These are phyloP conservation scores for Ogataea methanolica DNA, from an alignment of 805 yeast species.

Conservation along the genomic window DNA sequence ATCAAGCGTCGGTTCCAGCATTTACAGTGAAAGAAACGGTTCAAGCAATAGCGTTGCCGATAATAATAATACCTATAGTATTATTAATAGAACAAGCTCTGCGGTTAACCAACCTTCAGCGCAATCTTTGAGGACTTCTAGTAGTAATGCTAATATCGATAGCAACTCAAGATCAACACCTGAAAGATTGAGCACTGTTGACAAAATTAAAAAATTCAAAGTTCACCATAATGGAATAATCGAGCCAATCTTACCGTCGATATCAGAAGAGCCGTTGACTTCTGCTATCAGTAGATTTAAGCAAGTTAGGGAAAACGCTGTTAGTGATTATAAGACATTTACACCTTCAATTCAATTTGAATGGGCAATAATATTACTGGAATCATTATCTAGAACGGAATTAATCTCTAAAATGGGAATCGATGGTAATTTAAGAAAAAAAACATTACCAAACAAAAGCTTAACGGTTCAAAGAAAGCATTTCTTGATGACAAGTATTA, in stretches of 20 bases:
- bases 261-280: constrained; percentile 25
- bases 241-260: constrained; percentile 27
- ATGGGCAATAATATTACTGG: constrained; percentile 58
- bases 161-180: constrained; percentile 13
- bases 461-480: constrained; percentile 48
- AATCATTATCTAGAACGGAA: constrained; percentile 39
- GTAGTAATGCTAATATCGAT: neutral
- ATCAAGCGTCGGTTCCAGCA: constrained; percentile 13
- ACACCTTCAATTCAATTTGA: constrained; percentile 53
- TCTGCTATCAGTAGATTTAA: constrained; percentile 25
- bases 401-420: constrained; percentile 40
- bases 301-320: constrained; percentile 27
- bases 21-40: constrained; percentile 9
- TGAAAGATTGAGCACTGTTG: too few relatives aligned
- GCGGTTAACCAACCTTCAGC: neutral
- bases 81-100: neutral
- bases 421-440: constrained; percentile 40
- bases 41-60: neutral
- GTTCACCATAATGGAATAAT: constrained; percentile 21
- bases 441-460: constrained; percentile 36
- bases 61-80: neutral
- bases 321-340: constrained; percentile 33
- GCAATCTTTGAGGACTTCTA: neutral
- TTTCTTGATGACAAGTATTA: constrained; percentile 53
- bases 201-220: constrained; percentile 5